These are phyloP conservation scores for Flaveria trinervia DNA, from an alignment of 129 eudicot species.

Conservation along the genomic window DNA sequence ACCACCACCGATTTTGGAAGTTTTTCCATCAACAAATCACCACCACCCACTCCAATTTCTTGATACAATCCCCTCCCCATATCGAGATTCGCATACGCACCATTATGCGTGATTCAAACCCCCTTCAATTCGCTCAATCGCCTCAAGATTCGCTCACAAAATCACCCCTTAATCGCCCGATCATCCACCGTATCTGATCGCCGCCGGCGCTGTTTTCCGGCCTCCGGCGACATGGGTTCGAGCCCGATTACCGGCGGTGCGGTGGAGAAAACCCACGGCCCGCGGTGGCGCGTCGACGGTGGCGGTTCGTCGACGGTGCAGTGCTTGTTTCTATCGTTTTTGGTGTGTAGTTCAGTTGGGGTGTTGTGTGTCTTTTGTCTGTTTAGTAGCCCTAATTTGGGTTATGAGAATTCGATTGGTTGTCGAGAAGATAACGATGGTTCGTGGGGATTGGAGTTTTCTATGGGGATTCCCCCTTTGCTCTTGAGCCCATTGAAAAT, in stretches of 20 bases:
- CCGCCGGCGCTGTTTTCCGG: neutral
- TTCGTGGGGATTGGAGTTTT: conserved; percentile 92
- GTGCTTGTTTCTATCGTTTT: conserved; percentile 32
- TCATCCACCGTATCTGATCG: neutral
- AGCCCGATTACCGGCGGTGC: conserved; percentile 34
- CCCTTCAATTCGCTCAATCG: neutral
- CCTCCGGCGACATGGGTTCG: conserved; percentile 31
- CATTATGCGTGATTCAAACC: neutral
- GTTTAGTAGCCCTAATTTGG: conserved; percentile 31
- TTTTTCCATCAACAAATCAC: conserved; percentile 18
- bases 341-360: conserved; percentile 40
- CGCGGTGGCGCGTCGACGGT: conserved; percentile 38
- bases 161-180: neutral
- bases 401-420: conserved; percentile 33
- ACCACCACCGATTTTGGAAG: conserved; percentile 35
- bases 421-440: conserved; percentile 82
- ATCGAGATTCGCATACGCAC: conserved; percentile 2
- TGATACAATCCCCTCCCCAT: neutral
- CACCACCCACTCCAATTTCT: conserved; percentile 30
- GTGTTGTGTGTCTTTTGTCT: conserved; percentile 29
- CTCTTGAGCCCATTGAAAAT: conserved; percentile 74
- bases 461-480: conserved; percentile 81
- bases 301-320: conserved; percentile 32
- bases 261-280: conserved; percentile 33
- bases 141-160: conserved; percentile 2